Conservation (phyloP, 192 early-diverging fungal genomes). For the Borealophlyctis nickersoniae region DNA sequence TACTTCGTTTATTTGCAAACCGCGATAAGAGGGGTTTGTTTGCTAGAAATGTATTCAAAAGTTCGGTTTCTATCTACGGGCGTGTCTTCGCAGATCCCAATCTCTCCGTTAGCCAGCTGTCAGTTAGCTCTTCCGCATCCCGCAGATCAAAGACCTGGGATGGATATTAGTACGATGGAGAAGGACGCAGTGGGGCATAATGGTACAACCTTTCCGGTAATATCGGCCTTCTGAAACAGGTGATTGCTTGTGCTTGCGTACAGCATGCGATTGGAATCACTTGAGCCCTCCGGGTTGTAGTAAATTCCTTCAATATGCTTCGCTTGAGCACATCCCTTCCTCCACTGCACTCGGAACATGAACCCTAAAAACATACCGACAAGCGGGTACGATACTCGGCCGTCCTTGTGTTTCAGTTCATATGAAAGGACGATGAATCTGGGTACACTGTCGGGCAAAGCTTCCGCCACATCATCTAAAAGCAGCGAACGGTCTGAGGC, state of each 20-base stretch:
- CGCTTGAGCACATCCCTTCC: too few relatives aligned
- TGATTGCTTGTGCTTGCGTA: slow-evolving; percentile 28
- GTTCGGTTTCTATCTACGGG: too few relatives aligned
- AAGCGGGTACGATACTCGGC: slow-evolving; percentile 71
- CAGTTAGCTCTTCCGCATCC: slow-evolving; percentile 64
- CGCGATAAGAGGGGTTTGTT: too few relatives aligned
- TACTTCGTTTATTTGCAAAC: too few relatives aligned
- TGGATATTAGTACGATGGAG: not conserved
- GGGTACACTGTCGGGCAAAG: slow-evolving; percentile 43
- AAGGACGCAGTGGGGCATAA: not conserved
- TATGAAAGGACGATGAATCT: slow-evolving; percentile 38
- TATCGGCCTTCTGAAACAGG: slow-evolving; percentile 38
- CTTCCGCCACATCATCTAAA: slow-evolving; percentile 29
- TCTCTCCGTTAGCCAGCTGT: slow-evolving; percentile 61
- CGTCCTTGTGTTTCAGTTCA: slow-evolving; percentile 46
- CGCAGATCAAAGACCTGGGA: slow-evolving; percentile 63
- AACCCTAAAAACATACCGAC: slow-evolving; percentile 58
- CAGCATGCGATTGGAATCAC: slow-evolving; percentile 35
- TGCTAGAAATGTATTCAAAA: too few relatives aligned
- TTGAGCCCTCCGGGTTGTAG: slow-evolving; percentile 30
- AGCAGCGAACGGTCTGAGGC: not conserved
- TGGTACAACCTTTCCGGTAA: slow-evolving; percentile 55
- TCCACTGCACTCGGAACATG: too few relatives aligned
- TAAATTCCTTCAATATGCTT: slow-evolving; percentile 48
- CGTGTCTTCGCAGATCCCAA: slow-evolving; percentile 44